phyloP scores from a whole-genome alignment of 768 basidiomycete genomes.

The Panaeolus papilionaceus region DNA sequence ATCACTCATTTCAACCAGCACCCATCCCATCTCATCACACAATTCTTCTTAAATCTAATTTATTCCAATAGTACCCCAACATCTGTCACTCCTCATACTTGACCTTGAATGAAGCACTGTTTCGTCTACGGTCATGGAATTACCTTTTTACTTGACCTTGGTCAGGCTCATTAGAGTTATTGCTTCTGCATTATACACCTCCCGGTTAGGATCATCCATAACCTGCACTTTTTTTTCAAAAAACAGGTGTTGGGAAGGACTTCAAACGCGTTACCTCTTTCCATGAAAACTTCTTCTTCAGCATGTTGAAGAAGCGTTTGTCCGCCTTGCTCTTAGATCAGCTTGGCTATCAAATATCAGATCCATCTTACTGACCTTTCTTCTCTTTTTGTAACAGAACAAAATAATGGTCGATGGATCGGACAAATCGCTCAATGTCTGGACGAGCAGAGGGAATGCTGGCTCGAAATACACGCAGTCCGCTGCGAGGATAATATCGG shows the following conservation, averaged over 20 bases:
- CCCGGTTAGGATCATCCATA: constrained; percentile 64
- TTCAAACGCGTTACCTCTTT: constrained; percentile 50
- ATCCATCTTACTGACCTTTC: constrained; percentile 62
- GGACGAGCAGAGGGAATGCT: constrained; percentile 85
- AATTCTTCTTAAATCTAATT: neutral
- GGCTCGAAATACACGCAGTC: constrained; percentile 98
- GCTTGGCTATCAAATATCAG: neutral
- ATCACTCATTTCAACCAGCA: neutral
- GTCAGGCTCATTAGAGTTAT: constrained; percentile 66
- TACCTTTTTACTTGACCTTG: constrained; percentile 32
- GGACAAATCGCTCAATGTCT: constrained; percentile 74
- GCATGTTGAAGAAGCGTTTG: constrained; percentile 80
- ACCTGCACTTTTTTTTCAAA: constrained; percentile 46
- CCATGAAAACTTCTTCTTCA: constrained; percentile 84
- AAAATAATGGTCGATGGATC: constrained; percentile 67
- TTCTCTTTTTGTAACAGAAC: constrained; percentile 93
- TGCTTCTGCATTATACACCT: constrained; percentile 65
- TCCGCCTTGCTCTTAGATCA: constrained; percentile 65
- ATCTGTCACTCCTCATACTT: constrained; percentile 11
- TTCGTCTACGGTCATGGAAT: neutral
- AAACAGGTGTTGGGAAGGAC: constrained; percentile 19
- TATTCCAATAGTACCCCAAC: constrained; percentile 4
- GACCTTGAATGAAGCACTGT: constrained; percentile 18
- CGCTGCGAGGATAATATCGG: constrained; percentile 84
- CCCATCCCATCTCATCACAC: neutral